phyloP scores from a whole-genome alignment of 2,329 filamentous ascomycete species.

The Penicillium sp. region DNA sequence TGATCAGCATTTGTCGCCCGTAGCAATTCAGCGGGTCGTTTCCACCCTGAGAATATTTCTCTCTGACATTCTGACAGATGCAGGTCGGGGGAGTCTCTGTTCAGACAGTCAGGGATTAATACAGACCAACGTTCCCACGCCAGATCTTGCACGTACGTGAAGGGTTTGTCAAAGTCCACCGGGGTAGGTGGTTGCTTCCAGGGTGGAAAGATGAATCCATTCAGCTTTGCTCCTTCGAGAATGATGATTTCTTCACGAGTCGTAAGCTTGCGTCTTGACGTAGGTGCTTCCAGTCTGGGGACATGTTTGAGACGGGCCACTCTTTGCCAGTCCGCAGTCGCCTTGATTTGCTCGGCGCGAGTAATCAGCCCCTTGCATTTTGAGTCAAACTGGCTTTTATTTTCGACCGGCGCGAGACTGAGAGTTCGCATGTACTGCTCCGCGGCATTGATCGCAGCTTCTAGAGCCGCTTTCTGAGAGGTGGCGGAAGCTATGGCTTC shows the following conservation, averaged over 20 bases:
- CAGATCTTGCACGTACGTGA: conserved; percentile 49
- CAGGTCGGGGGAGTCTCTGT: conserved; percentile 63
- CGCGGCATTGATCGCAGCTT: conserved; percentile 67
- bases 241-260: conserved; percentile 71
- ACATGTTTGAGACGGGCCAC: conserved; percentile 20
- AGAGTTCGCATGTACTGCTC: conserved; percentile 78
- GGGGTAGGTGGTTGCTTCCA: conserved; percentile 64
- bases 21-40: conserved; percentile 64
- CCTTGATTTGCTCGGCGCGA: conserved; percentile 70
- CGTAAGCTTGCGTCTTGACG: conserved; percentile 56
- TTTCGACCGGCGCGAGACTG: conserved; percentile 52
- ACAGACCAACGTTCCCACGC: background rate
- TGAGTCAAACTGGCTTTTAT: conserved; percentile 60
- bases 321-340: conserved; percentile 27
- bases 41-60: conserved; percentile 77
- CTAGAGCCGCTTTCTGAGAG: conserved; percentile 60
- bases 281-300: conserved; percentile 41
- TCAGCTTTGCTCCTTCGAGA: conserved; percentile 68
- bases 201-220: conserved; percentile 76
- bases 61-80: conserved; percentile 68
- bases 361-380: conserved; percentile 66
- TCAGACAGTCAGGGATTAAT: conserved; percentile 15
- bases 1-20: conserved; percentile 32
- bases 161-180: conserved; percentile 61
- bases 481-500: conserved; percentile 45